Evolutionary conservation across 805 yeast genomes (phyloP).

Genomic region (Myxozyma sirexii): DNA sequence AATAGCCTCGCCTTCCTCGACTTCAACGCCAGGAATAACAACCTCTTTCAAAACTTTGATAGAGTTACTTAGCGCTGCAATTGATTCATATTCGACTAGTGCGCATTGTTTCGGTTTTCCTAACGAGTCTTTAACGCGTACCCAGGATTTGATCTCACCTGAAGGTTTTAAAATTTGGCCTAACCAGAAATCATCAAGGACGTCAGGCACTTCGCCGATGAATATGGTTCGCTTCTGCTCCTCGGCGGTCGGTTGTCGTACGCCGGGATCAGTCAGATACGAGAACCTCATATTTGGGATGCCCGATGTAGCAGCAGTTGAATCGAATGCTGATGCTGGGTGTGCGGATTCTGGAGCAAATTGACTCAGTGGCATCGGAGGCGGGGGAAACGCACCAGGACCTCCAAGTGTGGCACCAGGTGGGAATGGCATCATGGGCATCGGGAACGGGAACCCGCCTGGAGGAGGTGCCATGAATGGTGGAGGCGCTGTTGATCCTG

Average conservation of each 20-base stretch:
- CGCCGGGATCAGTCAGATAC: slow-evolving; percentile 17
- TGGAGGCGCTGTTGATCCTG: slow-evolving; percentile 12
- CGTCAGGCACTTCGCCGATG: slow-evolving; percentile 26
- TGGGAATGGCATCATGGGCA: slow-evolving; percentile 12
- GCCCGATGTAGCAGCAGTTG: background rate
- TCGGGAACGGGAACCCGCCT: slow-evolving; percentile 13
- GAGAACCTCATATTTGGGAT: slow-evolving; percentile 3
- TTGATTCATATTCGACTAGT: slow-evolving; percentile 31
- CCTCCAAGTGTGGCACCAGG: slow-evolving; percentile 2
- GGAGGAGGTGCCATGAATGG: slow-evolving; percentile 14
- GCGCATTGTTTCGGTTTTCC: slow-evolving; percentile 25
- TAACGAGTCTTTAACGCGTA: slow-evolving; percentile 21
- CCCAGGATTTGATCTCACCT: slow-evolving; percentile 24
- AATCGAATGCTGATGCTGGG: no score
- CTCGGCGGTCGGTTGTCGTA: slow-evolving; percentile 26
- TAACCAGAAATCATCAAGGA: slow-evolving; percentile 34
- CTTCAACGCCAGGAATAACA: slow-evolving; percentile 26
- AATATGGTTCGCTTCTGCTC: slow-evolving; percentile 25
- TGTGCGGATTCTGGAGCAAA: no score
- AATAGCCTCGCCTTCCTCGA: slow-evolving; percentile 21
- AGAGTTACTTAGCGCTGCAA: slow-evolving; percentile 16
- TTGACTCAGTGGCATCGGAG: background rate
- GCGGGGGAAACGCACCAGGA: slow-evolving; percentile 14
- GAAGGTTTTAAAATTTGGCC: slow-evolving; percentile 19
- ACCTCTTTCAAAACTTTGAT: slow-evolving; percentile 12